phyloP scores from a whole-genome alignment of 257 asterid species.

The Osmanthus fragrans region DNA sequence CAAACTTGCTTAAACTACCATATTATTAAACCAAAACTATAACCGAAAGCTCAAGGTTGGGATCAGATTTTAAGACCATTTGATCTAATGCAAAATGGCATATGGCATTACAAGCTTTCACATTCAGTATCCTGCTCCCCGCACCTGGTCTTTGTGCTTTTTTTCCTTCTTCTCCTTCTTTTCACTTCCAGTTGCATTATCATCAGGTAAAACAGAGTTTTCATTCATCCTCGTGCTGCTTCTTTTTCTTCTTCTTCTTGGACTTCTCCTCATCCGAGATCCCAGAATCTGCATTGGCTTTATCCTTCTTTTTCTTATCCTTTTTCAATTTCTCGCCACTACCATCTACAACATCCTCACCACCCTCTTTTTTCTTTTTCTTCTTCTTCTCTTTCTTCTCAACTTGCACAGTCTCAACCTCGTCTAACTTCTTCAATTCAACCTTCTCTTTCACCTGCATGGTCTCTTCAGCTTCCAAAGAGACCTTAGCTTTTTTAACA shows the following conservation, averaged over 20 bases:
- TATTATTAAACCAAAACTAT: slow-evolving; percentile 20
- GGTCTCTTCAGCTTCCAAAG: slow-evolving; percentile 34
- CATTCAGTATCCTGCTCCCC: slow-evolving; percentile 1
- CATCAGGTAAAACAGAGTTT: slow-evolving; percentile 35
- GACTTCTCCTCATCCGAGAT: slow-evolving; percentile 58
- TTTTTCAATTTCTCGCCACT: slow-evolving; percentile 41
- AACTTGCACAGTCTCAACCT: slow-evolving; percentile 10
- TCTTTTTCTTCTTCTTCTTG: slow-evolving; percentile 53
- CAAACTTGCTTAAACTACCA: slow-evolving; percentile 20
- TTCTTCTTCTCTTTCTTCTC: slow-evolving; percentile 59
- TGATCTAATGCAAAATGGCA: slow-evolving; percentile 27
- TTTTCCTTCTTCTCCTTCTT: slow-evolving; percentile 51
- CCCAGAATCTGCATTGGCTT: slow-evolving; percentile 33
- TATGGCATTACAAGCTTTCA: slow-evolving; percentile 20
- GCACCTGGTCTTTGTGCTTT: slow-evolving; percentile 56
- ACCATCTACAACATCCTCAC: slow-evolving; percentile 22
- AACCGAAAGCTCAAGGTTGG: slow-evolving; percentile 4
- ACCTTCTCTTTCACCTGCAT: slow-evolving; percentile 15
- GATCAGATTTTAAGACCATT: slow-evolving; percentile 13
- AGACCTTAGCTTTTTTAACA: slow-evolving; percentile 56
- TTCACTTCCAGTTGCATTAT: slow-evolving; percentile 42
- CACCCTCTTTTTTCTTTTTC: slow-evolving; percentile 50
- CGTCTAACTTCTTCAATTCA: slow-evolving; percentile 5
- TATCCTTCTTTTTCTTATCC: slow-evolving; percentile 43
- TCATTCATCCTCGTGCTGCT: slow-evolving; percentile 47